phyloP scores from a whole-genome alignment of 1,284 basidiomycete genomes.

The Ceratobasidium sp. region DNA sequence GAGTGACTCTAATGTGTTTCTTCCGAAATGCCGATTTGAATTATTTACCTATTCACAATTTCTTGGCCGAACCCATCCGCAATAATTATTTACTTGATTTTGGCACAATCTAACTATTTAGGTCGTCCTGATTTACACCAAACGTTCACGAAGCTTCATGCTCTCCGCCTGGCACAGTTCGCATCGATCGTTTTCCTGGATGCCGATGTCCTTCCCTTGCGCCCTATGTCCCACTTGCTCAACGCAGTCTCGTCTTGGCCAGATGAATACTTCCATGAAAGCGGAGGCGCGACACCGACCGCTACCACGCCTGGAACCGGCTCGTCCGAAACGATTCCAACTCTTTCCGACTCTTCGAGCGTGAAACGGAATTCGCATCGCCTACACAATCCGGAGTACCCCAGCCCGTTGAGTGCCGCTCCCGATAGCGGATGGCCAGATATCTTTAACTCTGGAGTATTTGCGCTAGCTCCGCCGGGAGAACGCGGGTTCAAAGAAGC shows the following conservation, averaged over 20 bases:
- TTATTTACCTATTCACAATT: no score
- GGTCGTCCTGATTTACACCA: slow-evolving; percentile 92
- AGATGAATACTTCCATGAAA: slow-evolving; percentile 64
- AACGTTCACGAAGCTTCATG: slow-evolving; percentile 94
- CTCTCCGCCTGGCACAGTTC: slow-evolving; percentile 90
- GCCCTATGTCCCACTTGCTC: slow-evolving; percentile 90
- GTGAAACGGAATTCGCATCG: slow-evolving; percentile 29
- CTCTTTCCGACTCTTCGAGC: slow-evolving; percentile 40
- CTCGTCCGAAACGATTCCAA: neutral
- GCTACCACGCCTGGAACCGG: neutral
- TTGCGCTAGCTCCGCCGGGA: slow-evolving; percentile 81
- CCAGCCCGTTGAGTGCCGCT: slow-evolving; percentile 68
- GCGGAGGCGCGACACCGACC: slow-evolving; percentile 12
- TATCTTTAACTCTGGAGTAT: slow-evolving; percentile 96
- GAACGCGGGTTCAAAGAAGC: slow-evolving; percentile 84
- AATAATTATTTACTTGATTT: slow-evolving; percentile 2
- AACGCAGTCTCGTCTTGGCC: slow-evolving; percentile 58
- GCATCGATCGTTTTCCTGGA: slow-evolving; percentile 94
- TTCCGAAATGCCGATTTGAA: slow-evolving; percentile 3
- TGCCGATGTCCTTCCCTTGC: slow-evolving; percentile 92
- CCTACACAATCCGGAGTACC: slow-evolving; percentile 51
- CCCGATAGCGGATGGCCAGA: slow-evolving; percentile 99
- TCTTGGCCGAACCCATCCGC: no score
- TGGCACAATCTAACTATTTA: slow-evolving; percentile 53
- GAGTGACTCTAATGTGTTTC: neutral